A percentile compares a stretch with the other conserved stretches of the same genome.
Evolutionary conservation across 2,329 filamentous ascomycete species (phyloP).

Genomic region (Sclerotinia subarctica): DNA sequence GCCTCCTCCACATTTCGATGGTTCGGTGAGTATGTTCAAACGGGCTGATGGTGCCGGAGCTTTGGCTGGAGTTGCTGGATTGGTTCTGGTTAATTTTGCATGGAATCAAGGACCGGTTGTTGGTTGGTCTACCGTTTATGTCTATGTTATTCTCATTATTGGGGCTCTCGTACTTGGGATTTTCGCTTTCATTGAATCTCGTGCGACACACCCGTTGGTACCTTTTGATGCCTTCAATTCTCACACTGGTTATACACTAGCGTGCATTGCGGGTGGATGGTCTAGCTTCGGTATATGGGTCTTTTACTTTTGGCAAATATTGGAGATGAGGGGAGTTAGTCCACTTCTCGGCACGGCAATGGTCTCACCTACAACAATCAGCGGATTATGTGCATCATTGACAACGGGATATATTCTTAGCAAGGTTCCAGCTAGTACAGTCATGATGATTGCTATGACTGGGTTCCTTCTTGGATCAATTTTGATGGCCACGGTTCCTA

Average conservation of each 20-base stretch:
- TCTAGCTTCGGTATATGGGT: constrained; percentile 35
- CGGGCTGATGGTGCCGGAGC: constrained; percentile 45
- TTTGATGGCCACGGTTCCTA: constrained; percentile 29
- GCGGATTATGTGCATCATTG: constrained; percentile 39
- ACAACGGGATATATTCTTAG: constrained; percentile 39
- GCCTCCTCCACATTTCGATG: constrained; percentile 36
- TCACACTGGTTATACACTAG: constrained; percentile 49
- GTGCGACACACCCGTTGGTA: constrained; percentile 51
- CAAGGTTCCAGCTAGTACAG: constrained; percentile 35
- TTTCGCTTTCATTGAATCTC: constrained; percentile 54
- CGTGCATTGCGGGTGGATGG: constrained; percentile 34
- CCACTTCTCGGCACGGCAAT: constrained; percentile 38
- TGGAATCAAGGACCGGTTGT: constrained; percentile 44
- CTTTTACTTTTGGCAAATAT: constrained; percentile 33
- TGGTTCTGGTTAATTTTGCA: constrained; percentile 55
- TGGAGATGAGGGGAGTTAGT: constrained; percentile 32
- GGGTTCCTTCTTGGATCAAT: constrained; percentile 44
- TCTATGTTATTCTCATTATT: constrained; percentile 50
- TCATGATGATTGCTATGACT: constrained; percentile 40
- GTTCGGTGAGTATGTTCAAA: constrained; percentile 31
- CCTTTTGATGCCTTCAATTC: constrained; percentile 51
- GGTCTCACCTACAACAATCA: constrained; percentile 33
- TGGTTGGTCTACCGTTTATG: constrained; percentile 33
- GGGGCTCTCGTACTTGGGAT: constrained; percentile 51
- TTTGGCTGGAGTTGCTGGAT: constrained; percentile 46